A percentile compares a stretch with the other conserved stretches of the same genome.
These are phyloP conservation scores for Plenodomus biglobosus DNA, from an alignment of 2,329 filamentous ascomycete genomes.

Conservation along the genomic window DNA sequence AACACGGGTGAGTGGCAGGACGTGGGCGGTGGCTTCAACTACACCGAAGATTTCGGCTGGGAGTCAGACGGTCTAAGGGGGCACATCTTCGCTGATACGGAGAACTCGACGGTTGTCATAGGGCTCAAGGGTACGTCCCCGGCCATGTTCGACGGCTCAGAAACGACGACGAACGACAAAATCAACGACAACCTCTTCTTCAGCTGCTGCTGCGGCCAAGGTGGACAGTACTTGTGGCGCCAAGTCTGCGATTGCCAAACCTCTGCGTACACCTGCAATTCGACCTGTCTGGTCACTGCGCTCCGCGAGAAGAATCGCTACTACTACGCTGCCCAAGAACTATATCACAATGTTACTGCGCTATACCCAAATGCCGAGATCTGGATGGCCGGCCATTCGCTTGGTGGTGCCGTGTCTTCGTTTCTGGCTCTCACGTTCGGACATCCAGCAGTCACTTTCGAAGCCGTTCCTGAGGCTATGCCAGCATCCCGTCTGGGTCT, in stretches of 20 bases:
- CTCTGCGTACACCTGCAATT: slow-evolving; percentile 85
- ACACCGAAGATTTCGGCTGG: slow-evolving; percentile 90
- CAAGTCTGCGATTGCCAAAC: slow-evolving; percentile 93
- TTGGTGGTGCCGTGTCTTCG: slow-evolving; percentile 87
- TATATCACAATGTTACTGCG: slow-evolving; percentile 89
- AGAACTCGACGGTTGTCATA: slow-evolving; percentile 84
- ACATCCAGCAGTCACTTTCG: slow-evolving; percentile 85
- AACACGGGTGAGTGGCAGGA: slow-evolving; percentile 76
- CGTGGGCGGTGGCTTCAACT: slow-evolving; percentile 72
- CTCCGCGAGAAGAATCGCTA: slow-evolving; percentile 84
- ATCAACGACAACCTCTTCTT: slow-evolving; percentile 97
- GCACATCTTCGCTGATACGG: slow-evolving; percentile 86
- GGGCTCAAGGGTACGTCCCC: slow-evolving; percentile 87
- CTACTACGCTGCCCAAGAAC: slow-evolving; percentile 82
- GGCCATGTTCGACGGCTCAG: slow-evolving; percentile 93
- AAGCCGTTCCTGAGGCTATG: slow-evolving; percentile 88
- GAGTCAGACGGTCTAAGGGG: slow-evolving; percentile 83
- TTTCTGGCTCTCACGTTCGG: slow-evolving; percentile 90
- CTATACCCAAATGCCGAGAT: slow-evolving; percentile 82
- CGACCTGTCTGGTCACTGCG: slow-evolving; percentile 78
- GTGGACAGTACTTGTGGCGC: slow-evolving; percentile 85
- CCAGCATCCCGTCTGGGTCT: slow-evolving; percentile 82
- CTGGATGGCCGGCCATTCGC: slow-evolving; percentile 89
- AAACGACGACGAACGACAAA: slow-evolving; percentile 96
- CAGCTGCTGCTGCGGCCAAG: slow-evolving; percentile 95